These are phyloP conservation scores for Ogataea ganodermae DNA, from an alignment of 805 yeast species.

Conservation along the genomic window DNA sequence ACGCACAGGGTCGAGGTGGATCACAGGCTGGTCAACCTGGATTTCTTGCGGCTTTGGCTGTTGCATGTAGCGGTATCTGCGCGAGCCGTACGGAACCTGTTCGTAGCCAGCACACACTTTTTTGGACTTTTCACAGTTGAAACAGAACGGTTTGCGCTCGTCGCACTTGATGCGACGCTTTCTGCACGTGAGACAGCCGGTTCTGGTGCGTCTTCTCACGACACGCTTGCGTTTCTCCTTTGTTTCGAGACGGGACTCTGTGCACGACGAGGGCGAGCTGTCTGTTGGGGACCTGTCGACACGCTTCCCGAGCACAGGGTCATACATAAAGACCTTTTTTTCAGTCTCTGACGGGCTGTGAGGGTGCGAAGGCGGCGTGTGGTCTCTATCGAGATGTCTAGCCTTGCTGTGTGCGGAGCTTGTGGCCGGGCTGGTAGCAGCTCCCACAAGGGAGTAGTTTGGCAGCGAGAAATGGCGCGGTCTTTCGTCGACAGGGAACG, in stretches of 20 bases:
- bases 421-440: too few relatives aligned
- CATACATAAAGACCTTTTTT: slow-evolving; percentile 4
- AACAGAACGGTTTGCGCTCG: slow-evolving; percentile 69
- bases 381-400: neutral
- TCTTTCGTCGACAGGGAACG: slow-evolving; percentile 4
- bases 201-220: slow-evolving; percentile 63
- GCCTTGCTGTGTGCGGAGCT: neutral
- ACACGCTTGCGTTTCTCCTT: slow-evolving; percentile 42
- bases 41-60: slow-evolving; percentile 26
- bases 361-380: neutral
- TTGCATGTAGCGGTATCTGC: slow-evolving; percentile 30
- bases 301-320: slow-evolving; percentile 17
- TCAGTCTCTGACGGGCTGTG: neutral
- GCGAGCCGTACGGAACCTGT: slow-evolving; percentile 35
- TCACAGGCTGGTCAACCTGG: slow-evolving; percentile 15
- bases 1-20: slow-evolving; percentile 14
- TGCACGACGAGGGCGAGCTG: slow-evolving; percentile 1
- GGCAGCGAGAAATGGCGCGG: slow-evolving; percentile 11
- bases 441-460: neutral
- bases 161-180: slow-evolving; percentile 74
- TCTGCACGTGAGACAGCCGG: slow-evolving; percentile 77
- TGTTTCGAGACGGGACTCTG: slow-evolving; percentile 14
- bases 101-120: slow-evolving; percentile 73
- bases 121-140: slow-evolving; percentile 64
- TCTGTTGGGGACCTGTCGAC: neutral